Evolutionary conservation across 495 filamentous ascomycete species (phyloP).

Genomic region (Trichoderma gamsii): DNA sequence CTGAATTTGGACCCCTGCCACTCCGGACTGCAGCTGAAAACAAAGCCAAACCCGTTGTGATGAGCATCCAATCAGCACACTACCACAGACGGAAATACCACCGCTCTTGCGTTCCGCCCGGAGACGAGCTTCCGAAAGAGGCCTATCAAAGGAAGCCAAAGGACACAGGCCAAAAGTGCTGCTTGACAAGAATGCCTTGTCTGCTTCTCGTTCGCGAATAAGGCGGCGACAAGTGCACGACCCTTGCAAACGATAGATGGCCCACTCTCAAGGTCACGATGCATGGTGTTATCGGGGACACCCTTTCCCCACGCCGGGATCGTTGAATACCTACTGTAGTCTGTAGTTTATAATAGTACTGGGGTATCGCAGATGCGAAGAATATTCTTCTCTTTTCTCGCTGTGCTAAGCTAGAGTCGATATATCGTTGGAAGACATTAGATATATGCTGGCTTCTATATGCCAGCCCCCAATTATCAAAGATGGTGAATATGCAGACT

Average conservation of each 20-base stretch:
- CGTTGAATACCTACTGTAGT: not conserved
- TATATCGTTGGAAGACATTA: no score
- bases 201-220: not conserved
- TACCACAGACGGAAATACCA: not conserved
- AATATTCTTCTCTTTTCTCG: not conserved
- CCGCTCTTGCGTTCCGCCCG: not conserved
- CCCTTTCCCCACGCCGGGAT: not conserved
- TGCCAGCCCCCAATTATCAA: not conserved
- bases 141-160: not conserved
- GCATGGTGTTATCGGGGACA: not conserved
- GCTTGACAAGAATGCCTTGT: not conserved
- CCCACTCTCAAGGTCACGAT: not conserved
- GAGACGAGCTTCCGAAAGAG: not conserved
- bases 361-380: not conserved
- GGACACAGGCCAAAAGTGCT: not conserved
- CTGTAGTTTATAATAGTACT: not conserved
- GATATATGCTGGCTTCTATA: no score
- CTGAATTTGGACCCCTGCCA: conserved; percentile 2
- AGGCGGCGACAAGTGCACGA: conserved; percentile 3
- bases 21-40: not conserved
- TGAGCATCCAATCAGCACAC: not conserved
- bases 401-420: not conserved
- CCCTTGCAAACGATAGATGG: not conserved
- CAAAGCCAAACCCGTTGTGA: not conserved
- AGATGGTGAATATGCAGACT: not conserved